Evolutionary conservation across 1,139 yeast species (phyloP), one percentile per base, ranked within the genome.

Genomic region (Yamadazyma buinensis): DNA sequence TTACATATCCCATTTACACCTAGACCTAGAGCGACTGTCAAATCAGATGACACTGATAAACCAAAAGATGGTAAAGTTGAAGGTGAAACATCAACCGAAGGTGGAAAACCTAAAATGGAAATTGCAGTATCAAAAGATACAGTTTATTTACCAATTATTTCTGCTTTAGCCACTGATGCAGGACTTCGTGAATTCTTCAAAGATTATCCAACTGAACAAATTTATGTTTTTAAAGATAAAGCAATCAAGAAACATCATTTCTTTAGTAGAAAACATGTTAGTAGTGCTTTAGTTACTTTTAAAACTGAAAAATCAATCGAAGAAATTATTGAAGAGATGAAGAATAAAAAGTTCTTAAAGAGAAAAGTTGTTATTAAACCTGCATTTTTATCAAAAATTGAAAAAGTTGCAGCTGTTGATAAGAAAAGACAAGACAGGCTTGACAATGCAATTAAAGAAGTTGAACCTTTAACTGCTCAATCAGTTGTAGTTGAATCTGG

Each of bases 211-310:
- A 78, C 81, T 8, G 58, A 62, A 19, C 74, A 71, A 26, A 64
- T 74, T 28, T 67, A 63, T 52, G 63, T 77, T 31, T 68, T 64
- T 47, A 69, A 61, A 49, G 61, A 62, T 35, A 57, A 30, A 14
- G 10, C 17, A 24, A 7, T n/a, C 8, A 31, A 35, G 28, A 25
- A 32, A 32, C 24, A 36, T 20, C 23, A 30, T 9, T 29, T 40
- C 9, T 37, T 35, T 38, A 30, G 43, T 12, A 42, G 52, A 13
- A 21, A 23, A 8, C 28, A 38, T 14, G 53, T 55, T 37, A 70
- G 70, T 11, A 72, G 77, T 37, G 85, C 81, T 1, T 63, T 81
- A 45, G 74, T 79, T 27, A 72, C 71, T 18, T 61, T 80, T 37
- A 64, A 68, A 21, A 61, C 64, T 10, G 64, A 59, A n/a, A 66